Evolutionary conservation across 2,329 filamentous ascomycete genomes (phyloP).

Genomic region (Dactylellina leptospora): DNA sequence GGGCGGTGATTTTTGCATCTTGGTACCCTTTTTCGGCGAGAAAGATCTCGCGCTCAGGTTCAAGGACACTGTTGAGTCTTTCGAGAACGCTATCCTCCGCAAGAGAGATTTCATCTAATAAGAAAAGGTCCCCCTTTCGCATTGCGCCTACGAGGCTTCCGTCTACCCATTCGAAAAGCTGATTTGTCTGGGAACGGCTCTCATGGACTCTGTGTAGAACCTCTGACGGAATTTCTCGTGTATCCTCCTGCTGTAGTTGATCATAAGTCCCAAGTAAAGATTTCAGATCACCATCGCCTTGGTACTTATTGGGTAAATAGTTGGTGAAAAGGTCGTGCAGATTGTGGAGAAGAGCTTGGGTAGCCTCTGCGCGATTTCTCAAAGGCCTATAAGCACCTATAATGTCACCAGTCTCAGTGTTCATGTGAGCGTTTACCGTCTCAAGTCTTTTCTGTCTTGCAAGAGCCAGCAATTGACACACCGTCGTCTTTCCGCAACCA

Average conservation of each 20-base stretch:
- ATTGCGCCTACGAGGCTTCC: slow-evolving; percentile 93
- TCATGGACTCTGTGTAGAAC: slow-evolving; percentile 63
- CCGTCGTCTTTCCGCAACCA: slow-evolving; percentile 95
- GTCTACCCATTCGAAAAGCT: slow-evolving; percentile 95
- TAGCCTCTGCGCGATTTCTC: slow-evolving; percentile 79
- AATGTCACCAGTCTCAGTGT: slow-evolving; percentile 94
- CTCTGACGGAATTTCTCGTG: slow-evolving; percentile 64
- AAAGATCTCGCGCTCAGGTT: slow-evolving; percentile 83
- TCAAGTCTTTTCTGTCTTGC: slow-evolving; percentile 78
- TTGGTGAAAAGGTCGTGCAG: slow-evolving; percentile 64
- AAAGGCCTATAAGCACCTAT: slow-evolving; percentile 95
- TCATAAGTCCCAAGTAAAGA: slow-evolving; percentile 71
- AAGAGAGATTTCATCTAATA: slow-evolving; percentile 96
- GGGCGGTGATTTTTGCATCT: slow-evolving; percentile 79
- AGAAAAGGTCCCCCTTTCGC: slow-evolving; percentile 86
- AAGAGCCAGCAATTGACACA: slow-evolving; percentile 90
- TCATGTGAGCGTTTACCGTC: slow-evolving; percentile 97
- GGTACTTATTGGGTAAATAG: slow-evolving; percentile 38
- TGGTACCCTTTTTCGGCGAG: slow-evolving; percentile 92
- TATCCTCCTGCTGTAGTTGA: slow-evolving; percentile 62
- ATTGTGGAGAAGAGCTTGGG: slow-evolving; percentile 72
- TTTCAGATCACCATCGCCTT: slow-evolving; percentile 64
- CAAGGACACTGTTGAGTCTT: slow-evolving; percentile 92
- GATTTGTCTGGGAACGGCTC: slow-evolving; percentile 73
- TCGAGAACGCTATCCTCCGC: slow-evolving; percentile 98